Evolutionary conservation across 495 filamentous ascomycete species (phyloP), one percentile per base, ranked within the genome.

Genomic region (Penicillium bialowiezense): DNA sequence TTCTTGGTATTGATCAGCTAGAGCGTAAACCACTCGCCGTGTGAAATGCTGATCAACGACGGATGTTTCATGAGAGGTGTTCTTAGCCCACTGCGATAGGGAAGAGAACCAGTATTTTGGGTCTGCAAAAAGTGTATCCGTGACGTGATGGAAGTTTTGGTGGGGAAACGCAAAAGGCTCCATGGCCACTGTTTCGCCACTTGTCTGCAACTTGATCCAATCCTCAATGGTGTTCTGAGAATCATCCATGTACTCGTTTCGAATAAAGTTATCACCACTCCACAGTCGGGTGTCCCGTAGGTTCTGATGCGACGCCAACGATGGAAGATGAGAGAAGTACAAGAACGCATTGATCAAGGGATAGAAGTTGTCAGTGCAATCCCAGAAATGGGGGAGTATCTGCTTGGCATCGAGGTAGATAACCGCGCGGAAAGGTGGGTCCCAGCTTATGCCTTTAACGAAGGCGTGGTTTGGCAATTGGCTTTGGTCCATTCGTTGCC

Each of bases 391-490:
- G 10, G 18, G 26, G 5, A 48, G 45, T 40, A 48, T 32, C 35
- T 48, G 45, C 18, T 37, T 48, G 36, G 13, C 21, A 17, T 48
- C 45, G 5, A 21, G 15, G n/a, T 12, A 7, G 20, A 97, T 75
- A 36, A 96, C 75, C 3, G 91, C 78, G 32, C 87, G 75, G n/a
- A n/a, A n/a, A n/a, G n/a, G 56, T 80, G 93, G 5, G 89, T 86
- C 55, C 96, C n/a, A n/a, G n/a, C n/a, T n/a, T n/a, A n/a, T n/a
- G n/a, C n/a, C n/a, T n/a, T n/a, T n/a, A n/a, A n/a, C n/a, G 42
- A 83, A 60, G 35, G 78, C 80, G 23, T 87, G 82, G 9, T 83
- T 84, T 9, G 91, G 89, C 53, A 84, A 71, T 46, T 68, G 70
- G 7, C 37, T 31, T 24, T 63, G 59, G 19, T 53, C 40, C 13